Percentiles rank a stretch among this genome's conserved stretches.
These are phyloP conservation scores for Calonectria multiphialidica DNA, from an alignment of 2,329 filamentous ascomycete genomes.

Conservation along the genomic window DNA sequence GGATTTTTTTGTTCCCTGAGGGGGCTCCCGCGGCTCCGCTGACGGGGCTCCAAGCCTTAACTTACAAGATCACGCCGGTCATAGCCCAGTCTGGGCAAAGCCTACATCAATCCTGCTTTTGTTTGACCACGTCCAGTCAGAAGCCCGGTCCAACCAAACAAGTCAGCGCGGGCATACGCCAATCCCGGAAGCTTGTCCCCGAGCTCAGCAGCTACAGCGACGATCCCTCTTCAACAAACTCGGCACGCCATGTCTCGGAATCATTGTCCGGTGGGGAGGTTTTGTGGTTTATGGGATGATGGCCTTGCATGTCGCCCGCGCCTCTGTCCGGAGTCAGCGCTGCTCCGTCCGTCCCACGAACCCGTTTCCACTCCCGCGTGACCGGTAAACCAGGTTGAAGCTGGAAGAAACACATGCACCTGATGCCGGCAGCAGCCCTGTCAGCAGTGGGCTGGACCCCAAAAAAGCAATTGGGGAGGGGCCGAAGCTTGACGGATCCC, in stretches of 20 bases:
- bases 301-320: background rate
- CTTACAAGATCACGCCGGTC: constrained; percentile 1
- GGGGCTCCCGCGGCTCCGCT: constrained; percentile 4
- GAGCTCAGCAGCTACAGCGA: constrained; percentile 12
- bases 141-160: constrained; percentile 4
- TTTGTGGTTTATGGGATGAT: background rate
- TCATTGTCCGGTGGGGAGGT: background rate
- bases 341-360: background rate
- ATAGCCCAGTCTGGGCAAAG: background rate
- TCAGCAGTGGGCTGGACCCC: background rate
- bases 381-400: constrained; percentile 1
- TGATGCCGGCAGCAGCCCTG: background rate
- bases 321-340: background rate
- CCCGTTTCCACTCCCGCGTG: constrained; percentile 8
- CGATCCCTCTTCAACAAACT: constrained; percentile 14
- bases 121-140: background rate
- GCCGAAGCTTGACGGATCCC: background rate
- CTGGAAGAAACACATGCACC: background rate
- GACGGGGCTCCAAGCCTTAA: background rate
- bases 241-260: constrained; percentile 6
- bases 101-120: constrained; percentile 25
- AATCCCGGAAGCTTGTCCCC: constrained; percentile 20
- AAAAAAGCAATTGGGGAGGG: constrained; percentile 2
- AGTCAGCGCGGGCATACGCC: constrained; percentile 1
- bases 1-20: background rate